phyloP scores from a whole-genome alignment of 805 yeast genomes.

The Kregervanrija fluxuum region DNA sequence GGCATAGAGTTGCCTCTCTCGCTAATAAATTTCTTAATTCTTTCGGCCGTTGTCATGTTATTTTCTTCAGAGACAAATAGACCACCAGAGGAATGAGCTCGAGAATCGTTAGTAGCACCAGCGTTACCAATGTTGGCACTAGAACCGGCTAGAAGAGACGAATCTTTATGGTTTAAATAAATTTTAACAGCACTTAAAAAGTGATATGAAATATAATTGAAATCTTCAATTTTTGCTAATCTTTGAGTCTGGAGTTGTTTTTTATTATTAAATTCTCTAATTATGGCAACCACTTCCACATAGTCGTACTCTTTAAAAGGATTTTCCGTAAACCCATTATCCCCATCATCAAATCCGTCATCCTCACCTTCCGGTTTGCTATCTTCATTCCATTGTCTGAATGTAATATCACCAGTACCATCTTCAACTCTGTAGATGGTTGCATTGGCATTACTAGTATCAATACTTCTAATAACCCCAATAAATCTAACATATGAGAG shows the following conservation, averaged over 20 bases:
- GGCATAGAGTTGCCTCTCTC: conserved; percentile 49
- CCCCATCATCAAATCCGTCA: conserved; percentile 15
- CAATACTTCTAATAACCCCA: conserved; percentile 63
- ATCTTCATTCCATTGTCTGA: conserved; percentile 58
- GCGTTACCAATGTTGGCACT: conserved; percentile 12
- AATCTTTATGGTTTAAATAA: conserved; percentile 51
- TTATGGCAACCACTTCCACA: conserved; percentile 50
- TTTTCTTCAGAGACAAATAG: conserved; percentile 36
- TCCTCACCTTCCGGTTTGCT: conserved; percentile 13
- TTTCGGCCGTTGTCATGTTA: conserved; percentile 22
- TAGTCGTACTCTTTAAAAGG: conserved; percentile 38
- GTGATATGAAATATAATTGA: conserved; percentile 64
- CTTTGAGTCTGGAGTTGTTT: conserved; percentile 59
- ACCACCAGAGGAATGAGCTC: conserved; percentile 16
- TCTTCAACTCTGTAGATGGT: conserved; percentile 61
- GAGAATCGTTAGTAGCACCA: conserved; percentile 18
- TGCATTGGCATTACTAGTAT: conserved; percentile 48
- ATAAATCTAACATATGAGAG: conserved; percentile 57
- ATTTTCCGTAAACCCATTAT: conserved; percentile 31
- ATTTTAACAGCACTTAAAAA: conserved; percentile 54
- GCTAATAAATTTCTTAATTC: conserved; percentile 41
- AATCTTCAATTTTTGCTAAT: conserved; percentile 50
- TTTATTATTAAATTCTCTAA: conserved; percentile 55
- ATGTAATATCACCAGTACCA: conserved; percentile 63
- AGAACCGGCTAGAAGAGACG: conserved; percentile 14